Conservation (phyloP, 2,329 filamentous ascomycete species). For the Hortaea werneckii region DNA sequence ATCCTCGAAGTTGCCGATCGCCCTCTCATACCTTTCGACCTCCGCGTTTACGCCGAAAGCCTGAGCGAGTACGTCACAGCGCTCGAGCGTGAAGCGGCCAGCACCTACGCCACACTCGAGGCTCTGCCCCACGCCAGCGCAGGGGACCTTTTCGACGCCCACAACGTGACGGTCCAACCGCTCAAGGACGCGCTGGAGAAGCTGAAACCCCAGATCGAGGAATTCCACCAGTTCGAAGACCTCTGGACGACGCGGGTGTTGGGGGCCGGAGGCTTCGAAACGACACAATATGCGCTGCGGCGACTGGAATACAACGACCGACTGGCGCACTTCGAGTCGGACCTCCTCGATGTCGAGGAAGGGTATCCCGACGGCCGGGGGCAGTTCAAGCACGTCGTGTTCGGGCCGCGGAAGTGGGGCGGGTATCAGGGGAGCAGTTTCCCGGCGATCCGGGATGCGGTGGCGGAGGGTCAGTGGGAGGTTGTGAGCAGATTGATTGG, state of each 20-base stretch:
- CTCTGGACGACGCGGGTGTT: conserved; percentile 66
- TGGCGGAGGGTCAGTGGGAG: conserved; percentile 62
- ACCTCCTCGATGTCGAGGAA: conserved; percentile 60
- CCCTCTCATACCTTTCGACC: conserved; percentile 71
- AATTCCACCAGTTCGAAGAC: conserved; percentile 67
- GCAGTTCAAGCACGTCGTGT: conserved; percentile 90
- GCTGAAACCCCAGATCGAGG: conserved; percentile 49
- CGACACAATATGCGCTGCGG: conserved; percentile 52
- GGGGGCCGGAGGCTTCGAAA: conserved; percentile 62
- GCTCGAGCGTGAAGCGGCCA: conserved; percentile 3
- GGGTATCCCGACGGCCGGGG: conserved; percentile 61
- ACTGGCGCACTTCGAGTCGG: conserved; percentile 71
- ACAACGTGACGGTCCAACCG: conserved; percentile 5
- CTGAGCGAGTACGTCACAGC: conserved; percentile 1
- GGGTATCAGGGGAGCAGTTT: conserved; percentile 60
- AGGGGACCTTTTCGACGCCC: conserved; percentile 3
- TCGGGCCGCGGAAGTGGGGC: conserved; percentile 72
- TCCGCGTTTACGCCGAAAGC: conserved; percentile 59
- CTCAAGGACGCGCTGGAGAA: conserved; percentile 45
- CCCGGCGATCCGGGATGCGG: conserved; percentile 73
- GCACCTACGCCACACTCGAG: conserved; percentile 2
- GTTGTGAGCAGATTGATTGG: conserved; percentile 57
- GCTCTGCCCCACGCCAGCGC: conserved; percentile 2
- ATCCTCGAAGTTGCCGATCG: conserved; percentile 75
- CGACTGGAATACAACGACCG: conserved; percentile 69